Percentiles rank a stretch among this genome's conserved stretches.
Conservation (phyloP, 2,329 filamentous ascomycete genomes). For the Exutisphaerella laricina region DNA sequence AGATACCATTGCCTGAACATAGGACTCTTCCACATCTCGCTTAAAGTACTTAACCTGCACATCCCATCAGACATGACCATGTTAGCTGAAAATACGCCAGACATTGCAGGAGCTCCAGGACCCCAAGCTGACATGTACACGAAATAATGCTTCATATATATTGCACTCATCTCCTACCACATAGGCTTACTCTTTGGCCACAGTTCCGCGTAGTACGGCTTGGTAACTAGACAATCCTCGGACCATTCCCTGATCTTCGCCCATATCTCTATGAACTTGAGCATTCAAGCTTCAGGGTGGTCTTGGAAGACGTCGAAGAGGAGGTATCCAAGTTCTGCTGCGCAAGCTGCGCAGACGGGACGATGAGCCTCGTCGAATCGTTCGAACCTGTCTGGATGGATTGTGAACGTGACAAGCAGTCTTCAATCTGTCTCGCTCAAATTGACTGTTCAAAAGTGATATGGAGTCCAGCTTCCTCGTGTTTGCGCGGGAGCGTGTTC, state of each 20-base stretch:
- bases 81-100: no score
- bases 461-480: background rate
- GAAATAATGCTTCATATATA: no score
- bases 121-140: no score
- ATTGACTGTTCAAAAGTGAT: background rate
- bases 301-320: slow-evolving; percentile 21
- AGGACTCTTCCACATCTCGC: slow-evolving; percentile 14
- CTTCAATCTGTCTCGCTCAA: no score
- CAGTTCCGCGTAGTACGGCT: slow-evolving; percentile 18
- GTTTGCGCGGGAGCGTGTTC: no score
- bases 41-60: slow-evolving; percentile 20
- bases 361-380: slow-evolving; percentile 22
- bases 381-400: slow-evolving; percentile 19
- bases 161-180: no score
- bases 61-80: no score
- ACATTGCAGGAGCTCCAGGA: no score
- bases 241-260: slow-evolving; percentile 17
- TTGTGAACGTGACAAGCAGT: slow-evolving; percentile 21
- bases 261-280: slow-evolving; percentile 23
- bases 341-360: slow-evolving; percentile 20
- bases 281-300: slow-evolving; percentile 10
- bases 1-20: slow-evolving; percentile 16
- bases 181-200: slow-evolving; percentile 18
- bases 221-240: slow-evolving; percentile 20
- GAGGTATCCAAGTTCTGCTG: slow-evolving; percentile 18